Conservation (phyloP, 2,329 filamentous ascomycete genomes). For the Aureobasidium zeae region DNA sequence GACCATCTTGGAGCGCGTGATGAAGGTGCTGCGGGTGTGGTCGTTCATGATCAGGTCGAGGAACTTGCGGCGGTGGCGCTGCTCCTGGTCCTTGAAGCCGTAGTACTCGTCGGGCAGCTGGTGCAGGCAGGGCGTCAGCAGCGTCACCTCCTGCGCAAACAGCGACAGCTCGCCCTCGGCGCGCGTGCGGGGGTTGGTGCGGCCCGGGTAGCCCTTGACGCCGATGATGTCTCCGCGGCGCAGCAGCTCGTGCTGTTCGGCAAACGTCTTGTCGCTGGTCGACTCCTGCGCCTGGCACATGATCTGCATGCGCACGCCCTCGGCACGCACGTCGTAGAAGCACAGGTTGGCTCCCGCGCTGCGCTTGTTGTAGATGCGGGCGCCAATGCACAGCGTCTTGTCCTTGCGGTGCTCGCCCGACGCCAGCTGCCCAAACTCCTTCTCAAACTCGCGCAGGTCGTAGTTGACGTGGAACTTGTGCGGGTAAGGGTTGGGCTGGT, state of each 20-base stretch:
- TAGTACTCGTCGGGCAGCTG: slow-evolving; percentile 85
- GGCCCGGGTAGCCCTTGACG: slow-evolving; percentile 70
- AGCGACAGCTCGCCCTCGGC: slow-evolving; percentile 88
- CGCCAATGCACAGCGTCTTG: slow-evolving; percentile 66
- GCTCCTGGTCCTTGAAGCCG: slow-evolving; percentile 91
- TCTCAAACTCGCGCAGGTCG: slow-evolving; percentile 68
- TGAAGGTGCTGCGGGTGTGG: slow-evolving; percentile 69
- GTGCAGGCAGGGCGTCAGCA: slow-evolving; percentile 86
- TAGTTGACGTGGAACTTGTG: slow-evolving; percentile 88
- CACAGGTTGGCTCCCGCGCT: slow-evolving; percentile 72
- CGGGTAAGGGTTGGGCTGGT: slow-evolving; percentile 76
- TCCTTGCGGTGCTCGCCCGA: slow-evolving; percentile 77
- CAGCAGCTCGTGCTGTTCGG: slow-evolving; percentile 80
- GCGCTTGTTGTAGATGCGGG: slow-evolving; percentile 83
- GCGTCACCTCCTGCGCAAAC: slow-evolving; percentile 75
- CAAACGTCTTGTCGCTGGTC: slow-evolving; percentile 61
- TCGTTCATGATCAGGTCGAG: slow-evolving; percentile 98
- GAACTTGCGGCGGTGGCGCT: slow-evolving; percentile 85
- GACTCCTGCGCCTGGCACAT: slow-evolving; percentile 82
- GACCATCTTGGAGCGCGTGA: slow-evolving; percentile 79
- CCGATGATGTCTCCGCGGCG: slow-evolving; percentile 90
- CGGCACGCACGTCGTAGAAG: slow-evolving; percentile 78
- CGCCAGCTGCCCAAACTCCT: slow-evolving; percentile 71
- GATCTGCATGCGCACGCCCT: slow-evolving; percentile 74
- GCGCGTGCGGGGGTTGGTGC: slow-evolving; percentile 81